Evolutionary conservation across 257 asterid species (phyloP), one percentile per base, ranked within the genome.

Genomic region (Nicotiana knightiana): DNA sequence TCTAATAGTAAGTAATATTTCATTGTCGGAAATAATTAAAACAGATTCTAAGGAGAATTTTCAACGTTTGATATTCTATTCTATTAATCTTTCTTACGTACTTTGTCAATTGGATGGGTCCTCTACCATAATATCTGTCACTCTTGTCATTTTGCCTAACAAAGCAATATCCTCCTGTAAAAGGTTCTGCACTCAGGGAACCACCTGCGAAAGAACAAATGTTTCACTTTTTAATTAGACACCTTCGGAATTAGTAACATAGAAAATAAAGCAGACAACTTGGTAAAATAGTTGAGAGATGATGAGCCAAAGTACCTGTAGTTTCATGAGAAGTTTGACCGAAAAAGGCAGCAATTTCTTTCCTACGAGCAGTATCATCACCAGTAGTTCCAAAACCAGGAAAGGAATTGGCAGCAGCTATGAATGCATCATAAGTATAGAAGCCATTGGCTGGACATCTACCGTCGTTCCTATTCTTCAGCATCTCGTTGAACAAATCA

Each of bases 301-400:
- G 13, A 43, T 11, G 0, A 57, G 32, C 11, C 5, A 55, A 30
- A 43, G 37, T 61, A 86, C 87, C 90, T 17, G 83, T 85, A 24
- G 86, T 85, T 35, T 87, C 90, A 1, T 85, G 90, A 28, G 90
- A 87, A 9, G 85, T 87, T 68, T 87, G 88, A 33, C 85, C 88
- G 8, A 87, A 68, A 62, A 87, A 87, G 18, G 88, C 88, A 17
- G 86, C 88, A 18, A 85, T 67, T 58, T 87, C 86, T 33, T 84
- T 81, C 75, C 81, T 87, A 15, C 85, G 80, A 1, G 86, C 80
- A 3, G 48, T 30, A 17, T 57, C 13, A 62, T 84, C 83, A 11
- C 90, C 90, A 6, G 86, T 81, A 15, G 90, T 87, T 48, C 88
- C 90, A 54, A 87, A 87, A 24, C 59, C 86, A 43, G 48, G 57